Percentiles rank a stretch among this genome's conserved stretches.
phyloP scores from a whole-genome alignment of 768 basidiomycete species.

The Russula sp. region DNA sequence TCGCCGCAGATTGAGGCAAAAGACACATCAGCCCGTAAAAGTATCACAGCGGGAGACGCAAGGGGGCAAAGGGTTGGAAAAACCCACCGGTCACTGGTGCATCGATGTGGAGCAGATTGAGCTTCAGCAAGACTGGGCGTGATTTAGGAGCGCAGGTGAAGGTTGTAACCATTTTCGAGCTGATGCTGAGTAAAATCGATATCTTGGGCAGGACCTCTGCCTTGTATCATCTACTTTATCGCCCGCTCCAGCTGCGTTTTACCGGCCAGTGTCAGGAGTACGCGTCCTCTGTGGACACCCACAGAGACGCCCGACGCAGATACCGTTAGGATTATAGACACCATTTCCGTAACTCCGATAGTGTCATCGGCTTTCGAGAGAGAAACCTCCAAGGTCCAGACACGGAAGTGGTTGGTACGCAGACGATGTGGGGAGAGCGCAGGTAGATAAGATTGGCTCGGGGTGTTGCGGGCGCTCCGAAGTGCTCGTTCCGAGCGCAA shows the following conservation, averaged over 20 bases:
- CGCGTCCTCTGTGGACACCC: too few relatives aligned
- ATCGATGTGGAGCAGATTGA: slow-evolving; percentile 90
- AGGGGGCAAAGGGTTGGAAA: slow-evolving; percentile 1
- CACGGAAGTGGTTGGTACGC: too few relatives aligned
- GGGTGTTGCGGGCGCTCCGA: too few relatives aligned
- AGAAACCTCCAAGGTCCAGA: too few relatives aligned
- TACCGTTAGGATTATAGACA: too few relatives aligned
- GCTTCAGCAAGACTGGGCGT: slow-evolving; percentile 34
- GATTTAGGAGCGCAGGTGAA: background rate
- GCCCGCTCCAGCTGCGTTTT: slow-evolving; percentile 55
- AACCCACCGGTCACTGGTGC: slow-evolving; percentile 91
- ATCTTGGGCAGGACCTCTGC: slow-evolving; percentile 46
- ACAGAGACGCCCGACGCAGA: too few relatives aligned
- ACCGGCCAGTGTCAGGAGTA: slow-evolving; percentile 1
- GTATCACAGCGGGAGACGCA: slow-evolving; percentile 23
- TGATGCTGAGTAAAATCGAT: slow-evolving; percentile 90
- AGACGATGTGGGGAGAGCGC: too few relatives aligned
- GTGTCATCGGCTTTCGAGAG: too few relatives aligned
- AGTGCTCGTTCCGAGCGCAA: too few relatives aligned
- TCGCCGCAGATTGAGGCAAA: slow-evolving; percentile 64
- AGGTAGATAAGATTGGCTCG: too few relatives aligned
- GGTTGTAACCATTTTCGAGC: slow-evolving; percentile 87
- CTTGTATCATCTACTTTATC: slow-evolving; percentile 52
- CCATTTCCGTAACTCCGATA: too few relatives aligned
- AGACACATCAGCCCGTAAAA: slow-evolving; percentile 30